These are phyloP conservation scores for Saccharomycopsis selenospora DNA, from an alignment of 805 yeast genomes.

Conservation along the genomic window DNA sequence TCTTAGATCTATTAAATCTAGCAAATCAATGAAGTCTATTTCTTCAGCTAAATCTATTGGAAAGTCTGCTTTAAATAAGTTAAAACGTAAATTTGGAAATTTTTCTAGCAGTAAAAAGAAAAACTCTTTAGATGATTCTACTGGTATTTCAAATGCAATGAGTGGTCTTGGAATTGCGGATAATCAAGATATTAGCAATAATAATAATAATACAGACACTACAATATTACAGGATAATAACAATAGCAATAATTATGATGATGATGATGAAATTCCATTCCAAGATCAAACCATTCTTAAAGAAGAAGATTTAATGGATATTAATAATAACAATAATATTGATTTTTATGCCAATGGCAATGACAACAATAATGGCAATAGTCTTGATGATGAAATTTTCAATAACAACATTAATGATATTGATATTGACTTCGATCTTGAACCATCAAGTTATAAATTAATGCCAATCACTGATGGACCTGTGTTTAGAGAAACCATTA, in stretches of 20 bases:
- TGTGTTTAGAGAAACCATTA: conserved; percentile 9
- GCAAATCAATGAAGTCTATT: conserved; percentile 6
- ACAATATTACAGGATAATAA: not conserved
- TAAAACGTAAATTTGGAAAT: conserved; percentile 4
- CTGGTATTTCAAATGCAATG: too few relatives aligned
- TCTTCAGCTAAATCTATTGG: conserved; percentile 7
- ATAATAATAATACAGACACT: too few relatives aligned
- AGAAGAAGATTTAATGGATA: not conserved
- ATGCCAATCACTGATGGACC: conserved; percentile 16
- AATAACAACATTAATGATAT: not conserved
- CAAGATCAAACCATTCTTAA: not conserved
- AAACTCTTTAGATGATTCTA: not conserved
- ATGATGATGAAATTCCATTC: conserved; percentile 3
- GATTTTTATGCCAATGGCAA: not conserved
- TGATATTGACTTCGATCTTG: not conserved
- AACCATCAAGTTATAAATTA: not conserved
- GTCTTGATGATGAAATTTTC: not conserved
- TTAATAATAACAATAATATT: not conserved
- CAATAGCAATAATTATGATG: not conserved
- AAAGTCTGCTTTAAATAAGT: conserved; percentile 14
- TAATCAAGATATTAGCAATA: too few relatives aligned
- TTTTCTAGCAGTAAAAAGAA: not conserved
- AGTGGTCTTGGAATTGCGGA: too few relatives aligned
- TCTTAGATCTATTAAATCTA: conserved; percentile 9
- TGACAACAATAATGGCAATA: not conserved